phyloP scores from a whole-genome alignment of 108 stramenopile species.

The Skeletonema potamos region DNA sequence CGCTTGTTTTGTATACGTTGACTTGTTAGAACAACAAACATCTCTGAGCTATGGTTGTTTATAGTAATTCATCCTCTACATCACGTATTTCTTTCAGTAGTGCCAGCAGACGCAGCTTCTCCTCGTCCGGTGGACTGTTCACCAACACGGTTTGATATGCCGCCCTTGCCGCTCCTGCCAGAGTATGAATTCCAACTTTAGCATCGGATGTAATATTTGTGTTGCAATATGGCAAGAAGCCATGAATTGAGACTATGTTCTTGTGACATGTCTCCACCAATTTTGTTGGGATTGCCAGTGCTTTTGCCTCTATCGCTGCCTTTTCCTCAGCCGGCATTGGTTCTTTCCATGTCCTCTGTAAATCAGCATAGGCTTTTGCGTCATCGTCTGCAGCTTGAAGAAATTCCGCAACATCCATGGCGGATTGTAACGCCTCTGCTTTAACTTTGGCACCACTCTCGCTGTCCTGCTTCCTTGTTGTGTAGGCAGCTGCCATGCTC shows the following conservation, averaged over 20 bases:
- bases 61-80: constrained; percentile 58
- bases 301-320: constrained; percentile 56
- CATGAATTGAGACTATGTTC: constrained; percentile 54
- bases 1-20: not conserved
- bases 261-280: constrained; percentile 64
- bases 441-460: constrained; percentile 67
- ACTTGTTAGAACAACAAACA: not conserved
- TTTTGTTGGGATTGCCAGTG: constrained; percentile 56
- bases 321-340: constrained; percentile 57
- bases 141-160: constrained; percentile 82
- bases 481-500: constrained; percentile 76
- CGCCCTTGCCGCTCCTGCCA: constrained; percentile 78
- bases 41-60: not conserved
- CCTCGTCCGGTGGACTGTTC: constrained; percentile 65
- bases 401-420: constrained; percentile 45
- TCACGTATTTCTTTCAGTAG: constrained; percentile 60
- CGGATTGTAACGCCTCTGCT: constrained; percentile 48
- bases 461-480: constrained; percentile 68
- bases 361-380: constrained; percentile 65
- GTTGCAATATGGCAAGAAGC: constrained; percentile 78
- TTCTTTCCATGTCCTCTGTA: constrained; percentile 79
- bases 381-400: constrained; percentile 69
- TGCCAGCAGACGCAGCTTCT: constrained; percentile 49
- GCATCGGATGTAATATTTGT: constrained; percentile 78
- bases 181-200: constrained; percentile 77